Base-by-base conservation (phyloP, 257 asterid genomes). In the Solanum ossicruentum region DNA sequence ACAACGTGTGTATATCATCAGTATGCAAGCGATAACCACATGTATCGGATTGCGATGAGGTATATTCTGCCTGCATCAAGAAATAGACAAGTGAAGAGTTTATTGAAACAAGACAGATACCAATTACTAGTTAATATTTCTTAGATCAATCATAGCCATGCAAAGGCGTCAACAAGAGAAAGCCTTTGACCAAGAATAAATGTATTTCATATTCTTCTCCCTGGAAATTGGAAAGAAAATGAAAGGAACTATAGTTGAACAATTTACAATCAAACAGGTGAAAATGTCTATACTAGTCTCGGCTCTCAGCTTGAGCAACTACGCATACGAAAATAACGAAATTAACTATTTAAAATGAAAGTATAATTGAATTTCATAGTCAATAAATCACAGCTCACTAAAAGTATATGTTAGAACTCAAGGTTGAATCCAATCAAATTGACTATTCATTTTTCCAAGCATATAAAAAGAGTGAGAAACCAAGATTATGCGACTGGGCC, bases 361-460 rank as follows among this genome's bases (percentile, higher is more conserved):
- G 80, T 85, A 85, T 81, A 60, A 81, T 80, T 69, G 32, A 84
- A 87, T 83, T 72, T 57, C 83, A 85, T 21, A 39, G 82, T 82
- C 85, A 78, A 86, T 60, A 83, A 87, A 84, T 82, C 87, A 87
- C 86, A 89, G 52, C 87, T 87, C 79, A 36, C 49, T 81, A 80
- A 81, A 32, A 47, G 85, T 84, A 87, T 85, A 67, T 20, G 89
- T 84, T 84, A 88, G 90, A 84, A 85, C 85, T 69, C 85, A 67
- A 78, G 71, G 86, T 77, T 86, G 88, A 85, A 81, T 73, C 49
- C 83, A 52, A 36, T 51, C 36, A 70, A 84, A 86, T 89, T 80
- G 84, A 60, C 92, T 90, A 90, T 36, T 89, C 93, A 8, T 86
- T 89, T 86, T 89, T 90, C 92, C 92, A 90, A 52, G 93, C 93